Base-by-base conservation (phyloP, 768 basidiomycete genomes). In the Lactarius sanguifluus region DNA sequence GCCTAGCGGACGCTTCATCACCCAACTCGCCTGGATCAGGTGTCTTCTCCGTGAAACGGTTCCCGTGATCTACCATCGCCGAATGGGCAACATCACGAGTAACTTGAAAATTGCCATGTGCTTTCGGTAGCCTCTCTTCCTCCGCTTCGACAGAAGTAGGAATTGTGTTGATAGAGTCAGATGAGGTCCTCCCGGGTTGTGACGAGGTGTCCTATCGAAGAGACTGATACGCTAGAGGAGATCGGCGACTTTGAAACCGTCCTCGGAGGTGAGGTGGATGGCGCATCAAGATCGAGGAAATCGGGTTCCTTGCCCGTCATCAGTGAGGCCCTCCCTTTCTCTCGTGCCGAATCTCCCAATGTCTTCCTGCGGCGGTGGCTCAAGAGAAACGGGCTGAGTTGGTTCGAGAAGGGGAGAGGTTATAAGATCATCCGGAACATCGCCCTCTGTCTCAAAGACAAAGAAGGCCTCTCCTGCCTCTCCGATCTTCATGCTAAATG, bases 391-490 rank as follows among this genome's bases (percentile, higher is more conserved):
- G 32, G 79, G 73, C 58, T 74, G 78, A 3, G 87, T 88, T 10
- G 90, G 85, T 67, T 87, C 81, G 16, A 96, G 85, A 28, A 99
- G 79, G 30, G 97, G 97, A 77, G 91, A 94, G 0, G 97, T 99
- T 69, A 95, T 90, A 68, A 99, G 86, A 75, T 95, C 92, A 57
- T 86, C 90, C 3, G 97, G 96, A 36, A 98, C 88, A 65, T 98
- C 94, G 45, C 89, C 92, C 47, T 96, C 92, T 0, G 96, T 98
- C 77, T 99, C 96, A 71, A 98, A 94, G 47, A 99, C 91, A 73
- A 98, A 98, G 82, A 98, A 99, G 0, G 96, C 97, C 78, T 99
- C 97, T 5, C 97, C 97, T 1, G 97, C 94, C 65, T 98, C 97
- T 47, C 95, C 96, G 68, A 98, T 94, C 82, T 99, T 98, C 97